phyloP scores from a whole-genome alignment of 2,329 filamentous ascomycete species.

The Ophiocordyceps camponoti-leonardi region DNA sequence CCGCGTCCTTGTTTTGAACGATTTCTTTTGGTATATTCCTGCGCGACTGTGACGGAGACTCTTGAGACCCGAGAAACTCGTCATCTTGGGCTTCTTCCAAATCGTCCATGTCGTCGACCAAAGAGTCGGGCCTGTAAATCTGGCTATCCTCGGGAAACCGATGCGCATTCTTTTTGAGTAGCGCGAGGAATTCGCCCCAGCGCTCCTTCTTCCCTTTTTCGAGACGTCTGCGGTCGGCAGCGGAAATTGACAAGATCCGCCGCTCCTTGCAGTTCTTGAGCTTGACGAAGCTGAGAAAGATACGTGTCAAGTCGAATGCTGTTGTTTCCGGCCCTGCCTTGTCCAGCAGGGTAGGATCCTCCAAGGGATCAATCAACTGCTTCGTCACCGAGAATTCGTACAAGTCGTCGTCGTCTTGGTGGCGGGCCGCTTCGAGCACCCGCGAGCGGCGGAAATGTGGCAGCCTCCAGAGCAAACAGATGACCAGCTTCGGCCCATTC shows the following conservation, averaged over 20 bases:
- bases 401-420: conserved; percentile 2
- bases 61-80: neutral
- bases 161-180: conserved; percentile 10
- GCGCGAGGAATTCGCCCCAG: conserved; percentile 10
- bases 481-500: conserved; percentile 13
- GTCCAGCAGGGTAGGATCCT: conserved; percentile 2
- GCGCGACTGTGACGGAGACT: conserved; percentile 5
- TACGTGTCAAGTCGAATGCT: conserved; percentile 13
- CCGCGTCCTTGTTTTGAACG: conserved; percentile 19
- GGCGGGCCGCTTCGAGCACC: conserved; percentile 10
- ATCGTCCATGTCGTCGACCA: conserved; percentile 6
- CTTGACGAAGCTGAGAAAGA: conserved; percentile 14
- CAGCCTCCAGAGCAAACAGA: conserved; percentile 14
- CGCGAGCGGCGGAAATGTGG: conserved; percentile 10
- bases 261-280: conserved; percentile 8
- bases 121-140: conserved; percentile 11
- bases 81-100: conserved; percentile 5
- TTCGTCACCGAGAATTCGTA: conserved; percentile 1
- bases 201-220: conserved; percentile 1
- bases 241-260: conserved; percentile 5
- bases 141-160: conserved; percentile 15
- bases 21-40: conserved; percentile 13
- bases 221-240: conserved; percentile 7
- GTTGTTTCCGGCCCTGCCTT: conserved; percentile 3
- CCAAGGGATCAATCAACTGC: conserved; percentile 4